phyloP scores from a whole-genome alignment of 2,329 filamentous ascomycete species.

The Colletotrichum cordylinicola region DNA sequence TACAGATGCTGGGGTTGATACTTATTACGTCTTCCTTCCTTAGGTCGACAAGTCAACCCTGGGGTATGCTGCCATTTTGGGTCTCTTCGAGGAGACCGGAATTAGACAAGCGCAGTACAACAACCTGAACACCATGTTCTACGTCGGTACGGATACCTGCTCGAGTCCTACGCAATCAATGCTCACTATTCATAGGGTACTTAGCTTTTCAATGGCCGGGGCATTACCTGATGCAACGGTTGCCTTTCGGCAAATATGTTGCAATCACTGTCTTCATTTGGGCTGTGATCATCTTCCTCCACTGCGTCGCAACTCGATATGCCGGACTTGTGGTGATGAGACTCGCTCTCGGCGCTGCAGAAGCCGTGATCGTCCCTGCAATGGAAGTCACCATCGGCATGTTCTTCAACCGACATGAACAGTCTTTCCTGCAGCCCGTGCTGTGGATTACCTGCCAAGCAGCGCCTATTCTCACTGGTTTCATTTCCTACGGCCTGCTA shows the following conservation, averaged over 20 bases:
- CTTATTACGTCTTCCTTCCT: not conserved
- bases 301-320: slow-evolving; percentile 39
- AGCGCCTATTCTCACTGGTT: slow-evolving; percentile 41
- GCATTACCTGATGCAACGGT: slow-evolving; percentile 44
- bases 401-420: slow-evolving; percentile 42
- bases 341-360: slow-evolving; percentile 38
- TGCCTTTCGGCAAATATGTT: slow-evolving; percentile 43
- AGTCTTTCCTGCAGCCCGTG: slow-evolving; percentile 36
- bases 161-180: not conserved
- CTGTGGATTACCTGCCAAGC: slow-evolving; percentile 37
- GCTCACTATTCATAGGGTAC: slow-evolving; percentile 32
- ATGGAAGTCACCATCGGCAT: slow-evolving; percentile 47
- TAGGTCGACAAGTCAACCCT: slow-evolving; percentile 46
- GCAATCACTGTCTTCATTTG: slow-evolving; percentile 36
- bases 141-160: slow-evolving; percentile 36
- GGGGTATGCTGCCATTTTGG: slow-evolving; percentile 44
- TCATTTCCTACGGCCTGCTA: slow-evolving; percentile 46
- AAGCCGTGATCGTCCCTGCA: slow-evolving; percentile 42
- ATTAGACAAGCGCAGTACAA: slow-evolving; percentile 43
- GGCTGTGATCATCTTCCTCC: slow-evolving; percentile 41
- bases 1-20: not conserved
- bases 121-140: slow-evolving; percentile 46
- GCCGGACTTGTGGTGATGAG: slow-evolving; percentile 40
- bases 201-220: slow-evolving; percentile 41
- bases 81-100: slow-evolving; percentile 44